Percentiles rank a stretch among this genome's conserved stretches.
phyloP scores from a whole-genome alignment of 805 yeast species.

The Priceomyces medius region DNA sequence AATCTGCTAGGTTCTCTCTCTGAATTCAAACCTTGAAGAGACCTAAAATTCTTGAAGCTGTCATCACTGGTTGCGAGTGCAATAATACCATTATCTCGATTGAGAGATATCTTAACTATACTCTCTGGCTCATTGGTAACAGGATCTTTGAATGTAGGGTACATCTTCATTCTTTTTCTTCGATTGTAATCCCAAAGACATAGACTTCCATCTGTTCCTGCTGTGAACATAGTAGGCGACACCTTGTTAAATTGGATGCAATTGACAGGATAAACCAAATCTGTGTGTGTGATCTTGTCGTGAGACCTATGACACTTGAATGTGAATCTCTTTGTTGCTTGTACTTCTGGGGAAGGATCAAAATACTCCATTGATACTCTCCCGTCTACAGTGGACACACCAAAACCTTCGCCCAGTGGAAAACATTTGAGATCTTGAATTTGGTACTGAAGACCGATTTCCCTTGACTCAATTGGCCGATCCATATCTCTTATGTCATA shows the following conservation, averaged over 20 bases:
- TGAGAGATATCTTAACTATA: conserved; percentile 22
- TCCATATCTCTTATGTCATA: conserved; percentile 53
- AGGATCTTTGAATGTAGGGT: conserved; percentile 24
- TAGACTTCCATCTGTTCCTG: conserved; percentile 51
- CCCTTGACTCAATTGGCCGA: conserved; percentile 50
- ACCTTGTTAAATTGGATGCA: conserved; percentile 42
- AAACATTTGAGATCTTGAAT: conserved; percentile 55
- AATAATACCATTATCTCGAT: conserved; percentile 17
- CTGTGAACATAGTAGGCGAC: conserved; percentile 45
- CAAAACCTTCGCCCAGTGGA: conserved; percentile 58
- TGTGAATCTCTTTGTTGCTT: conserved; percentile 57
- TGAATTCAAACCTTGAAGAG: conserved; percentile 9
- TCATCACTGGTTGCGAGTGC: conserved; percentile 47
- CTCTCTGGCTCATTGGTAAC: conserved; percentile 19
- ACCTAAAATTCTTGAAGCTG: conserved; percentile 26
- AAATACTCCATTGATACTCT: conserved; percentile 73
- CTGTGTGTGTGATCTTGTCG: conserved; percentile 39
- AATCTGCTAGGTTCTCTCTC: conserved; percentile 18
- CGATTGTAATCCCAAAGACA: conserved; percentile 51
- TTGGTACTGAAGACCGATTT: conserved; percentile 67
- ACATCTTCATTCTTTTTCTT: conserved; percentile 44
- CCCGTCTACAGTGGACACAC: conserved; percentile 76
- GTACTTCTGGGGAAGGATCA: conserved; percentile 44
- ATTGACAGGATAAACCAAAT: conserved; percentile 54
- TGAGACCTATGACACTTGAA: conserved; percentile 73